Percentiles rank a stretch among this genome's conserved stretches.
Conservation (phyloP, 805 yeast species). For the Jamesozyma rosinii region DNA sequence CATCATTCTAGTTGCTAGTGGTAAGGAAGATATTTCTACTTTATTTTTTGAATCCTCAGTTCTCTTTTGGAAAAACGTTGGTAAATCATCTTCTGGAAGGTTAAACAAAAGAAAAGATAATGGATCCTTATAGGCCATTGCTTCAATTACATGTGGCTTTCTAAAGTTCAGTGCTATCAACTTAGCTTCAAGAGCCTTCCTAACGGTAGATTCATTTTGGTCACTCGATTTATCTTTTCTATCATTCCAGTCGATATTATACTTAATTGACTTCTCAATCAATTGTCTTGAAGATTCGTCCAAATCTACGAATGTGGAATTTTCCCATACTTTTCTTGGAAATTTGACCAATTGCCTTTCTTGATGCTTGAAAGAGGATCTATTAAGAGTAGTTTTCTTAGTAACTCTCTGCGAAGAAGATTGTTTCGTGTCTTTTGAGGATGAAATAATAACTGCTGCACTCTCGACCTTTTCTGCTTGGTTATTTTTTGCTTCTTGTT, state of each 20-base stretch:
- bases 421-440: neutral
- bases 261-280: slow-evolving; percentile 53
- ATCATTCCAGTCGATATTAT: slow-evolving; percentile 46
- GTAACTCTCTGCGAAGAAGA: neutral
- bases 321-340: slow-evolving; percentile 57
- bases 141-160: slow-evolving; percentile 57
- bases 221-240: slow-evolving; percentile 7
- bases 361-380: slow-evolving; percentile 1
- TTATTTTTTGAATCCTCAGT: slow-evolving; percentile 49
- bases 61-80: slow-evolving; percentile 49
- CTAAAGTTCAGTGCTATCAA: slow-evolving; percentile 58
- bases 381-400: neutral
- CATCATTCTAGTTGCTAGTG: slow-evolving; percentile 42
- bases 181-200: slow-evolving; percentile 19
- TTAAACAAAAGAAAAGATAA: slow-evolving; percentile 57
- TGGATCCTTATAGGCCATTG: slow-evolving; percentile 48
- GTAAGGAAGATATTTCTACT: slow-evolving; percentile 36
- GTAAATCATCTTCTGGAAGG: slow-evolving; percentile 91
- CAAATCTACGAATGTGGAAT: slow-evolving; percentile 59
- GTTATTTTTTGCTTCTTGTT: slow-evolving; percentile 37
- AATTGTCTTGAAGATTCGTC: slow-evolving; percentile 51
- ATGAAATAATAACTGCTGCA: slow-evolving; percentile 39
- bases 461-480: slow-evolving; percentile 44
- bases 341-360: slow-evolving; percentile 21
- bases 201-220: slow-evolving; percentile 8